phyloP scores from a whole-genome alignment of 2,329 filamentous ascomycete genomes.

The Iodosphaeria phyllophila region DNA sequence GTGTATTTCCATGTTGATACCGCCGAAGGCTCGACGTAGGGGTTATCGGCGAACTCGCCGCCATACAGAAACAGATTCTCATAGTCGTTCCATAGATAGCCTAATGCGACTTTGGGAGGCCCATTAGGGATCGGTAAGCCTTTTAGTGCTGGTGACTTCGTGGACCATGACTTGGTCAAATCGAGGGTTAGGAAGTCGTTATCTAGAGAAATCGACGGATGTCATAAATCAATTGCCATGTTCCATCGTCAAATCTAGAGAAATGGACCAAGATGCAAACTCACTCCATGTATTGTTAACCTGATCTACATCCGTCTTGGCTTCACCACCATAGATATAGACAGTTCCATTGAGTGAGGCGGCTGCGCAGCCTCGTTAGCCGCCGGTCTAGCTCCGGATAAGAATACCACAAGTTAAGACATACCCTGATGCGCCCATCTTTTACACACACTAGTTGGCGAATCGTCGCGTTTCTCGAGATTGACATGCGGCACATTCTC shows the following conservation, averaged over 20 bases:
- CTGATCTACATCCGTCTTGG: conserved; percentile 37
- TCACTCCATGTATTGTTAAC: conserved; percentile 50
- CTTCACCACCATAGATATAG: conserved; percentile 58
- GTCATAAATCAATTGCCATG: not conserved
- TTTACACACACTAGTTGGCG: conserved; percentile 37
- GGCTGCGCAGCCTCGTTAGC: conserved; percentile 17
- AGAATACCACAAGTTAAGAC: conserved; percentile 4
- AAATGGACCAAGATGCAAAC: conserved; percentile 8
- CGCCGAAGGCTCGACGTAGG: conserved; percentile 32
- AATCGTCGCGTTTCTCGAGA: conserved; percentile 22
- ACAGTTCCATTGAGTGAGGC: conserved; percentile 57
- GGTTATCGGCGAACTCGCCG: conserved; percentile 51
- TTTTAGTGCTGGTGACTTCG: conserved; percentile 39
- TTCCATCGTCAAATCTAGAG: not conserved
- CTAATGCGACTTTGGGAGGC: conserved; percentile 51
- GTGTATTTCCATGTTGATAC: conserved; percentile 55
- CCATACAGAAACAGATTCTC: conserved; percentile 56
- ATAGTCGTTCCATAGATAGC: conserved; percentile 60
- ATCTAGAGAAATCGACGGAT: conserved; percentile 21
- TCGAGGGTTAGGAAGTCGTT: conserved; percentile 59
- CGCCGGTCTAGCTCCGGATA: not conserved
- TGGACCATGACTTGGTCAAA: conserved; percentile 54
- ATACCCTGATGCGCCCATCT: conserved; percentile 47
- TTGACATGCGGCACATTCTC: conserved; percentile 8
- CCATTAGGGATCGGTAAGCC: conserved; percentile 47